Base-by-base conservation (phyloP, 805 yeast species). In the Wickerhamiella musiphila region DNA sequence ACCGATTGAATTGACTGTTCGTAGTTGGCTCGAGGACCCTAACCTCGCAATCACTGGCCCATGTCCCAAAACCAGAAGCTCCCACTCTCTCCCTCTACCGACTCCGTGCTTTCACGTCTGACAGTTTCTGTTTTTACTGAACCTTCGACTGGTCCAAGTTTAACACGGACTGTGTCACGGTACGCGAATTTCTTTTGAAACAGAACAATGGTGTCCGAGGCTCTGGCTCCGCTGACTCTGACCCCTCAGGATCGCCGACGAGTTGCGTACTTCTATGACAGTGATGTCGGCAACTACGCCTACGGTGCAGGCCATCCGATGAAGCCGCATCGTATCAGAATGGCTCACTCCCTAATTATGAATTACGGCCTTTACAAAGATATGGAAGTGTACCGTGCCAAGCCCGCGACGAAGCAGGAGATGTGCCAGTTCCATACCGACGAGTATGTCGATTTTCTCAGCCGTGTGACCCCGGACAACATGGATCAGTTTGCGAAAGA, bases 221-320 rank as follows among this genome's bases (percentile, higher is more conserved):
- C 82, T 6, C 72, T 74, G 52, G 79, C 71, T 42, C 69, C 73
- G 5, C 56, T 73, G 36, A 61, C 61, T 35, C 71, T 72, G 36
- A 63, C 64, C 41, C 63, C 74, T 11, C 64, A 58, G 38, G 68
- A 66, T 32, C 66, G 65, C 53, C 61, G 63, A 42, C 54, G 78
- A 26, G 83, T 77, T 19, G 86, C 90, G 0, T 77, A 77, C 49
- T 77, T 77, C 53, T 76, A 76, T 48, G 86, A 76, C 53, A 63
- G 94, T 18, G 98, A 86, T 53, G 94, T 90, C 29, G 96, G 96
- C 22, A 90, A 90, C 59, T 86, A 86, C 57, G 93, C 95, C 28
- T 90, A 90, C 52, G 96, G 96, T 35, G 90, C 94, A 4, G 94
- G 94, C 18, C 98, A 90, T 56, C 95, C 95, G 25, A 90, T 90